Evolutionary conservation across 352 stramenopile species (phyloP).

Genomic region (Globisporangium paddicum): DNA sequence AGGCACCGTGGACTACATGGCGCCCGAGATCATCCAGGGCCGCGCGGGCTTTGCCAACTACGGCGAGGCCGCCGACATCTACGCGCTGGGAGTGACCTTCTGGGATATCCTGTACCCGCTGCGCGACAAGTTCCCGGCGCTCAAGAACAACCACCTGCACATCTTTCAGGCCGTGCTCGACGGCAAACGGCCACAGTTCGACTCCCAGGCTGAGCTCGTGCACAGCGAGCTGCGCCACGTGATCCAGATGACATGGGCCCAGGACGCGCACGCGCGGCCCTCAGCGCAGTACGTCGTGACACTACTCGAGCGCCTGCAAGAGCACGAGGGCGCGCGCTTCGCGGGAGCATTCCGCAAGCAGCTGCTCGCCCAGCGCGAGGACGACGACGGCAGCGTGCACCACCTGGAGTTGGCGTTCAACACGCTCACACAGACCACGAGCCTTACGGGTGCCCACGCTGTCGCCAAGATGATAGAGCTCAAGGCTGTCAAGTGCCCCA

Average conservation of each 20-base stretch:
- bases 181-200: background rate
- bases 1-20: conserved; percentile 46
- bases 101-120: conserved; percentile 41
- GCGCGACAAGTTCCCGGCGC: conserved; percentile 16
- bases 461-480: background rate
- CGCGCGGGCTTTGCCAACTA: conserved; percentile 21
- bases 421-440: background rate
- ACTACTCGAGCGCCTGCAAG: conserved; percentile 25
- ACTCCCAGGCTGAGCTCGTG: conserved; percentile 14
- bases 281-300: conserved; percentile 21
- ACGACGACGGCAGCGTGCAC: conserved; percentile 2
- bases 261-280: conserved; percentile 7
- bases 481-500: conserved; percentile 14
- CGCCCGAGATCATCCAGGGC: conserved; percentile 47
- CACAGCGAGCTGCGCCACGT: conserved; percentile 9
- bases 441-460: background rate
- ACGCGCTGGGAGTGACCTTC: conserved; percentile 41
- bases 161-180: background rate
- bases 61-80: conserved; percentile 41
- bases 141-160: conserved; percentile 13
- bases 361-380: background rate
- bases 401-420: conserved; percentile 9
- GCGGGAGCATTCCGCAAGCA: background rate
- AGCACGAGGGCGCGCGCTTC: conserved; percentile 11
- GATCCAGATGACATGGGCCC: background rate